Conservation (phyloP, 805 yeast species). For the Sporopachydermia lactativora region DNA sequence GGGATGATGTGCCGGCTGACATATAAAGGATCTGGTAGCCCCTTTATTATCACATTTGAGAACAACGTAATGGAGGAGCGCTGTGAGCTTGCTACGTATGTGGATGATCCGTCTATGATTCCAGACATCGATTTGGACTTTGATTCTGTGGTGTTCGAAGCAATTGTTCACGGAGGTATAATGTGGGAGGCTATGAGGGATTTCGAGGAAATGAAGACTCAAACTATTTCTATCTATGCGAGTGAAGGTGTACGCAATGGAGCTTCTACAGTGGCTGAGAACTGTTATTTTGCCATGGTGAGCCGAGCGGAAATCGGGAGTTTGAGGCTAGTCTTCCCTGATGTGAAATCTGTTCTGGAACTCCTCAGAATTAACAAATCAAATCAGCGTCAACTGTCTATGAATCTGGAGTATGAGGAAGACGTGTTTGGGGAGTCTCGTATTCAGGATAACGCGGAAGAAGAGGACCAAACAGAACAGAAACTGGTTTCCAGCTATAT, state of each 20-base stretch:
- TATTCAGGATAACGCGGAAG: too few species aligned
- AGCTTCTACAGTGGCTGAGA: conserved; percentile 16
- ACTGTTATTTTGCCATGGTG: conserved; percentile 37
- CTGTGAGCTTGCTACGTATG: conserved; percentile 38
- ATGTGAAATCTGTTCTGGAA: conserved; percentile 46
- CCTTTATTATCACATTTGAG: conserved; percentile 42
- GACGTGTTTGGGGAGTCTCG: conserved; percentile 12
- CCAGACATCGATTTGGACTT: conserved; percentile 26
- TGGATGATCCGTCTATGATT: conserved; percentile 5
- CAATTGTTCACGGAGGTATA: conserved; percentile 37
- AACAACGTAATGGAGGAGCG: conserved; percentile 38
- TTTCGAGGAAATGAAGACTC: conserved; percentile 38
- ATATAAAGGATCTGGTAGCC: conserved; percentile 34
- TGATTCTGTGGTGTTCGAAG: conserved; percentile 32
- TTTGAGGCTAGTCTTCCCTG: conserved; percentile 54
- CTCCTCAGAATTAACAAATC: conserved; percentile 30
- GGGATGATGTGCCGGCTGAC: conserved; percentile 34
- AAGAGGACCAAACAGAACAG: conserved; percentile 9
- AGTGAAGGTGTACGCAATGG: conserved; percentile 15
- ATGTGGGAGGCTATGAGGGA: conserved; percentile 41
- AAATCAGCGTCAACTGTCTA: conserved; percentile 10
- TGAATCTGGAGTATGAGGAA: conserved; percentile 12
- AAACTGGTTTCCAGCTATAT: conserved; percentile 34
- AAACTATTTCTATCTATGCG: conserved; percentile 34
- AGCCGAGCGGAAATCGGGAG: conserved; percentile 65